phyloP scores from a whole-genome alignment of 2,329 filamentous ascomycete species.

The Diaporthe citriasiana region DNA sequence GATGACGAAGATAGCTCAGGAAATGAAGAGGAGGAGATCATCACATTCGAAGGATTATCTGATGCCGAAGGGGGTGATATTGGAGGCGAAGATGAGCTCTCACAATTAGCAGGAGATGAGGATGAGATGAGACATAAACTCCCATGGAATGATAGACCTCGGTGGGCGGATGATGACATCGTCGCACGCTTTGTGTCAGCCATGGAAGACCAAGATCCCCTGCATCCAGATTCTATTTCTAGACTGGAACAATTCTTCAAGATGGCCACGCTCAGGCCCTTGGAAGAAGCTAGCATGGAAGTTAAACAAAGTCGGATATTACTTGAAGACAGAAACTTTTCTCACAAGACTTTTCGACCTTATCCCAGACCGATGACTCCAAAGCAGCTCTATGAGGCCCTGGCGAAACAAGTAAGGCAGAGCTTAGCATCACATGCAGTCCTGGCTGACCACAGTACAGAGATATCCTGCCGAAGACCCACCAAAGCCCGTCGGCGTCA shows the following conservation, averaged over 20 bases:
- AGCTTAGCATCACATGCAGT: fast-evolving
- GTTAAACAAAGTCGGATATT: neutral
- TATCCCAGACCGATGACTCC: neutral
- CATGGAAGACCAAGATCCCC: conserved; percentile 4
- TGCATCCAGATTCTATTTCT: neutral
- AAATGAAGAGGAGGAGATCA: neutral
- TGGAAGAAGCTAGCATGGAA: neutral
- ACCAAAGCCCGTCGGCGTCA: fast-evolving
- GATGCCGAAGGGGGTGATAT: neutral
- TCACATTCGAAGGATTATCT: neutral
- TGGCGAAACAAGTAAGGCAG: neutral
- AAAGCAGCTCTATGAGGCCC: neutral
- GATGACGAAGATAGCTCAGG: neutral
- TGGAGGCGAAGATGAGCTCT: no score
- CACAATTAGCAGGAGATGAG: no score
- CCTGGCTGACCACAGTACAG: neutral
- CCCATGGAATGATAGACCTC: no score
- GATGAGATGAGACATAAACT: no score
- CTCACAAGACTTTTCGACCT: neutral
- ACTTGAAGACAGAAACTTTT: conserved; percentile 29
- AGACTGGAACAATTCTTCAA: neutral
- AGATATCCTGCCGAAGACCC: neutral
- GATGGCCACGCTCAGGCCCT: neutral
- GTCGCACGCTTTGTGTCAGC: neutral
- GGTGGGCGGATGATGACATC: neutral